Percentiles rank a stretch among this genome's conserved stretches.
Conservation (phyloP, 306 rosid species). For the Crataegus laevigata region DNA sequence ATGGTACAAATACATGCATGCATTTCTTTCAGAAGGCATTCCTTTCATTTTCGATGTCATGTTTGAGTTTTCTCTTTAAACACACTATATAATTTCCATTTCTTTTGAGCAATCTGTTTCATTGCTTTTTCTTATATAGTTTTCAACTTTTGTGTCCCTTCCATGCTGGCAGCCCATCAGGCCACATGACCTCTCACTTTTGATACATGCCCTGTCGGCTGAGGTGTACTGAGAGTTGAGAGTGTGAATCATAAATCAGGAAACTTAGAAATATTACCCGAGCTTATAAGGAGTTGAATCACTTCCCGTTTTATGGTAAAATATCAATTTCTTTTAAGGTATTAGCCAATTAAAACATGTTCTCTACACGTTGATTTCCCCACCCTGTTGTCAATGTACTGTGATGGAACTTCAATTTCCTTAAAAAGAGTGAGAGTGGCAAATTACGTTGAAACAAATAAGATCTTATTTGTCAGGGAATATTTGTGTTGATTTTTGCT, state of each 20-base stretch:
- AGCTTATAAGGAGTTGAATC: background rate
- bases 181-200: background rate
- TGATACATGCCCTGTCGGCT: background rate
- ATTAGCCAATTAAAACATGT: too few relatives aligned
- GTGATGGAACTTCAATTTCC: background rate
- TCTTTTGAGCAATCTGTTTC: constrained; percentile 2
- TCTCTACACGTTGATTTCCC: background rate
- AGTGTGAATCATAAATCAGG: background rate
- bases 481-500: constrained; percentile 8
- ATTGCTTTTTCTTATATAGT: background rate
- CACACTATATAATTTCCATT: background rate
- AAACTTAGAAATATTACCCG: too few relatives aligned
- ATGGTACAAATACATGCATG: background rate
- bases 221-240: background rate
- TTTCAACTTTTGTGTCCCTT: background rate
- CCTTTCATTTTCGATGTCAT: constrained; percentile 12
- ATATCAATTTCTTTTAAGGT: background rate
- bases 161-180: background rate
- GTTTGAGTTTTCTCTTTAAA: background rate
- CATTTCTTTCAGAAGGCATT: background rate
- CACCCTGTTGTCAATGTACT: background rate
- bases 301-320: too few relatives aligned
- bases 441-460: background rate
- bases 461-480: background rate
- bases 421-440: background rate